Evolutionary conservation across 345 rosid genomes (phyloP), one percentile per base, ranked within the genome.

Genomic region (Chamaenerion angustifolium): DNA sequence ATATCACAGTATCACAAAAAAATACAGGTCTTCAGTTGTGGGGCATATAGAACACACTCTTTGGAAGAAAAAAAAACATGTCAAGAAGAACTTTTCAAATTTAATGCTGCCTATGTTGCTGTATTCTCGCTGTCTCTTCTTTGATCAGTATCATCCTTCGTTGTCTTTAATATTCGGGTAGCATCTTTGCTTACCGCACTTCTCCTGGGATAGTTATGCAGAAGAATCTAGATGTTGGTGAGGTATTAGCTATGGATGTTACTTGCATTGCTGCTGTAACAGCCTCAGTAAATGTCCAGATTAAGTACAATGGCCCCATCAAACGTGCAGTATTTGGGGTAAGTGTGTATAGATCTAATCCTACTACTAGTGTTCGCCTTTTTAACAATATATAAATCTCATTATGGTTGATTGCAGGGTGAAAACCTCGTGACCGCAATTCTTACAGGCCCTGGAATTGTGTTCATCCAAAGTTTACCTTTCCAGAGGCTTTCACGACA

Each of bases 361-460:
- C 8, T 15, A 17, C n/a, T n/a, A 16, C 52, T 43, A n/a, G 49
- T 47, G 3, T 18, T 17, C 7, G 15, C 31, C 41, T n/a, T n/a
- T 11, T 48, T 48, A 13, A 48, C 2, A 13, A 15, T 12, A 12
- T n/a, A n/a, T n/a, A n/a, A n/a, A n/a, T n/a, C n/a, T n/a, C n/a
- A n/a, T n/a, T n/a, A n/a, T n/a, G n/a, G 70, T 79, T 88, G 16
- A 87, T 92, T 16, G 96, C 96, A 95, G 62, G 95, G 95, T 55
- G 99, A 88, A 43, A 88, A 85, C 68, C 59, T 82, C 56, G 83
- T 87, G 41, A 88, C 88, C 14, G 95, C 94, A 0, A 62, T 77
- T 18, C 72, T 87, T 52, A 88, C 94, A 8, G 99, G 99, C 56
- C 99, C 99, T 12, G 96, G 99, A 60, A 88, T 92, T 4, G 99